Base-by-base conservation (phyloP, 2,329 filamentous ascomycete genomes). In the Sporothrix schenckii region DNA sequence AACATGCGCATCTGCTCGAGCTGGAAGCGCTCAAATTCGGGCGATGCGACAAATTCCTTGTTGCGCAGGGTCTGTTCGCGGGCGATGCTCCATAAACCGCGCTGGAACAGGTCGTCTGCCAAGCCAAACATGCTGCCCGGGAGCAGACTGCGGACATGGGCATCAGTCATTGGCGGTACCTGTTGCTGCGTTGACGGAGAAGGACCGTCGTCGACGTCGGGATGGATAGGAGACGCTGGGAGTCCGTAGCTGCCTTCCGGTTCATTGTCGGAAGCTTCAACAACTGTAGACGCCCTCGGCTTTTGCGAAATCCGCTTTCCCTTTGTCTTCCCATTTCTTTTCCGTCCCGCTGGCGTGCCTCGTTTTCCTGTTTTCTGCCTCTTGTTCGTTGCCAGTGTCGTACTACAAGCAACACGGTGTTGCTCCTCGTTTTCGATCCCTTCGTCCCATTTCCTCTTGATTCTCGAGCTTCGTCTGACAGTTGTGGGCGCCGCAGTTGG, bases 51-150 rank as follows among this genome's bases (percentile, higher is more conserved):
- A 11, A 71, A 60, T 30, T 52, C n/a, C 47, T 56, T 52, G 30
- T 47, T 5, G 19, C 61, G 67, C 21, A 74, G 68, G 1, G 47
- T 30, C 2, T 11, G 19, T 47, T 74, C 73, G 10, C 58, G 44
- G 1, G 41, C 69, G 21, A 70, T 11, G 49, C 66, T 65, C 73
- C 73, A 74, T 58, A 69, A 34, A n/a, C 70, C 70, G 34, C 56
- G 58, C 11, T 16, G 56, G 7, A 72, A 72, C 2, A 73, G n/a
- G 7, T 30, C 53, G 54, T 67, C 70, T 44, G 70, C 72, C 3
- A 44, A 16, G 41, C 73, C 73, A 34, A 74, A 73, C 21, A 69
- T 41, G 58, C 54, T 54, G 21, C 69, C 69, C 0, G 73, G 73
- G 4, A 74, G 41, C 3, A 72, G 53, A 34, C 67, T 68, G 39